Evolutionary conservation across 495 filamentous ascomycete species (phyloP), one percentile per base, ranked within the genome.

Genomic region (Hyaloscypha variabilis): DNA sequence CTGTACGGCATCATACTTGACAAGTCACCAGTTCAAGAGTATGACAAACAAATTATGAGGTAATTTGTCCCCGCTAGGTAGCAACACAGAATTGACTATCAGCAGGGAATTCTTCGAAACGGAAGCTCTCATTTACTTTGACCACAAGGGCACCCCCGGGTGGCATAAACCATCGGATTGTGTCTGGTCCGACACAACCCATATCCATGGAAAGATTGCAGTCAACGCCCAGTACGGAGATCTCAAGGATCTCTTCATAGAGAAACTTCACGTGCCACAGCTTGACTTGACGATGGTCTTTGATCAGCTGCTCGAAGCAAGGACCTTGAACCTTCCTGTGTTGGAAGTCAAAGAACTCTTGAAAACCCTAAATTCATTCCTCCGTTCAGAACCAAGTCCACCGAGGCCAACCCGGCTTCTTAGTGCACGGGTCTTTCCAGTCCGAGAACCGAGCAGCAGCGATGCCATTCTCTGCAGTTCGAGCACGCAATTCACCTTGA

Each of bases 401-500:
- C 39, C 39, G 13, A 46, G 39, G 14, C 39, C 39, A 46, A 46
- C 11, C 39, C 39, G 6, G 0, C 39, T 46, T 46, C 39, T 46
- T 17, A 11, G 19, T 46, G 39, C 39, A 10, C 39, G 17, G 17
- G 19, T 46, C 14, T 46, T 46, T 14, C 39, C 39, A 46, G 39
- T 46, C 39, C 14, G 39, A 46, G 39, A 46, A 46, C 39, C 39
- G 39, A 46, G 39, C 39, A 46, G 39, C 39, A 3, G 39, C 39
- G 19, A 46, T 17, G 39, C 19, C 39, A 17, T 14, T 19, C 39
- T 46, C 1, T 46, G 3, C 39, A 46, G 11, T 46, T 46, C 39
- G 39, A 46, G 19, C 39, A 46, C 39, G 19, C 39, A 46, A 46
- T 46, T 60, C 57, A 11, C 62, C 10, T 23, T 64, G 24, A 28